Percentiles rank a stretch among this genome's conserved stretches.
Conservation (phyloP, 1,284 basidiomycete genomes). For the Erythrobasidium hasegawianum region DNA sequence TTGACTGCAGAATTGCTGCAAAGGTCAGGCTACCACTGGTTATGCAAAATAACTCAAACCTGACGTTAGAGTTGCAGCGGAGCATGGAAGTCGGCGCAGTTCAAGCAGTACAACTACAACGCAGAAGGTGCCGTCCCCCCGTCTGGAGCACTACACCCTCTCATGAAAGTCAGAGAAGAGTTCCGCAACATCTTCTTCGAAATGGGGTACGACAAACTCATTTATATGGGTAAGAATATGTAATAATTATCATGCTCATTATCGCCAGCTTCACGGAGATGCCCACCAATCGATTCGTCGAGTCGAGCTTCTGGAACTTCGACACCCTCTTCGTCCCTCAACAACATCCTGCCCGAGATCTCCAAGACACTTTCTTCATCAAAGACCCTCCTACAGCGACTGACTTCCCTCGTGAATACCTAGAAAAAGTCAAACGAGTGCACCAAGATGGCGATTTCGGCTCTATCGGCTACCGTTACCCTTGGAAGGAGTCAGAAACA, state of each 20-base stretch:
- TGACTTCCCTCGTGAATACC: constrained; percentile 77
- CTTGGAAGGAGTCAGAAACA: constrained; percentile 88
- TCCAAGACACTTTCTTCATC: constrained; percentile 99
- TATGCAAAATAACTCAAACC: not conserved
- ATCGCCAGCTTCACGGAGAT: constrained; percentile 86
- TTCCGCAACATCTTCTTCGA: constrained; percentile 98
- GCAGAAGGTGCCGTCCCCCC: constrained; percentile 84
- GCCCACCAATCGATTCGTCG: constrained; percentile 97
- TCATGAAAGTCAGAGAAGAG: constrained; percentile 97
- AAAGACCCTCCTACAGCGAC: constrained; percentile 86
- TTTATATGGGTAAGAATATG: not conserved
- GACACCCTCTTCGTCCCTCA: constrained; percentile 98
- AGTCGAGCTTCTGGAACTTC: constrained; percentile 99
- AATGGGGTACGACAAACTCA: constrained; percentile 74
- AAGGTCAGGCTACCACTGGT: constrained; percentile 58
- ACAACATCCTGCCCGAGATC: constrained; percentile 95
- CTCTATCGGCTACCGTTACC: constrained; percentile 96
- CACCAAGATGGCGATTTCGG: constrained; percentile 84
- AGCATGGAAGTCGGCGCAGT: constrained; percentile 81
- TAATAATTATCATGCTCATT: not conserved
- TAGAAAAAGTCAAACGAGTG: constrained; percentile 77
- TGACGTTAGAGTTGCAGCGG: constrained; percentile 56
- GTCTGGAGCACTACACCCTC: constrained; percentile 89
- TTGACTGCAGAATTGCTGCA: constrained; percentile 91
- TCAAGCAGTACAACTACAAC: constrained; percentile 99